Conservation (phyloP, 306 rosid species). For the Hippophae rhamnoides region DNA sequence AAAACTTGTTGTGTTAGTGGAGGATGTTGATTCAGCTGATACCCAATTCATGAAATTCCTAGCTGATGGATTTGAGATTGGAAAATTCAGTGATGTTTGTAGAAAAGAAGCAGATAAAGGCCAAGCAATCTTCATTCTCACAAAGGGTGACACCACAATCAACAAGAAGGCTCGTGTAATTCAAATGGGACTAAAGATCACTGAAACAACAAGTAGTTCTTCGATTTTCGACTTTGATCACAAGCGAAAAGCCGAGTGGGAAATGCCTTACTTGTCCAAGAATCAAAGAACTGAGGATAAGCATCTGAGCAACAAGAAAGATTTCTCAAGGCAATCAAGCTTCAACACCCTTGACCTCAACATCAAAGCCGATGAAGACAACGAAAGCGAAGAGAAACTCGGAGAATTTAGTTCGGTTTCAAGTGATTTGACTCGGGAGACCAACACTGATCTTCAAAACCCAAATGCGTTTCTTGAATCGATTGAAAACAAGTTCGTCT, state of each 20-base stretch:
- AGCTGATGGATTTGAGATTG: slow-evolving; percentile 42
- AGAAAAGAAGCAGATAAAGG: slow-evolving; percentile 11
- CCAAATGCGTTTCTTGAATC: slow-evolving; percentile 38
- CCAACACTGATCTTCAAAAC: slow-evolving; percentile 22
- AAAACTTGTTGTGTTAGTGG: slow-evolving; percentile 60
- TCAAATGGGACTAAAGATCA: slow-evolving; percentile 46
- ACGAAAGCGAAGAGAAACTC: slow-evolving; percentile 27
- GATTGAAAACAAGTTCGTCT: slow-evolving; percentile 40
- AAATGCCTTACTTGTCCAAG: slow-evolving; percentile 33
- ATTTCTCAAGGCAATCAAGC: slow-evolving; percentile 60
- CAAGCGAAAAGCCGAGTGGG: slow-evolving; percentile 69
- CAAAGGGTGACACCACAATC: slow-evolving; percentile 28
- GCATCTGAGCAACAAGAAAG: slow-evolving; percentile 23
- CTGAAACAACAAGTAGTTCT: slow-evolving; percentile 20
- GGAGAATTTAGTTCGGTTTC: slow-evolving; percentile 40
- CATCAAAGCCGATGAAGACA: slow-evolving; percentile 43
- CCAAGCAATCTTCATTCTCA: slow-evolving; percentile 48
- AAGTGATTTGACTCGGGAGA: slow-evolving; percentile 60
- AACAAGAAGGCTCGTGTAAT: slow-evolving; percentile 31
- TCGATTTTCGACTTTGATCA: slow-evolving; percentile 26
- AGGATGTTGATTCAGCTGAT: slow-evolving; percentile 61
- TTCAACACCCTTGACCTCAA: slow-evolving; percentile 75
- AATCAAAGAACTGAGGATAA: slow-evolving; percentile 34
- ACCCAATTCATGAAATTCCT: slow-evolving; percentile 50
- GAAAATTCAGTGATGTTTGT: slow-evolving; percentile 39